These are phyloP conservation scores for Aspergillus carbonarius DNA, from an alignment of 2,329 filamentous ascomycete genomes.

Conservation along the genomic window DNA sequence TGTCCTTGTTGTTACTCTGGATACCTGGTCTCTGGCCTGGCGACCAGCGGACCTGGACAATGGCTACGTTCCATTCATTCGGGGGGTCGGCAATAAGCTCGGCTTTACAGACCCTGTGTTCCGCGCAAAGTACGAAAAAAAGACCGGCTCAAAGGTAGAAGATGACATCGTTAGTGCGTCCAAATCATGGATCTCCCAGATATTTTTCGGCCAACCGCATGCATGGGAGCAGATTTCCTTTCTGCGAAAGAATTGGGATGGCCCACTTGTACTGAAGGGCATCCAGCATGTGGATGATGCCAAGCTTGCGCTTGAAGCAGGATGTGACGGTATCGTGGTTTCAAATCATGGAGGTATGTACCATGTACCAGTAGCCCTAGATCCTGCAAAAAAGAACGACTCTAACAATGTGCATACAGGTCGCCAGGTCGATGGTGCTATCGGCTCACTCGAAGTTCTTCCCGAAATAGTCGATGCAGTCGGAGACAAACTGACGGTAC, in stretches of 20 bases:
- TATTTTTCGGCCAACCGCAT: conserved; percentile 55
- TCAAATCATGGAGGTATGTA: conserved; percentile 52
- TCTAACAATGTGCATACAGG: conserved; percentile 21
- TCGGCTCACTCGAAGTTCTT: conserved; percentile 54
- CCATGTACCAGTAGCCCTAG: background rate
- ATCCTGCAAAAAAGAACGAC: background rate
- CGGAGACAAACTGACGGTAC: conserved; percentile 46
- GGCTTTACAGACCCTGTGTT: conserved; percentile 70
- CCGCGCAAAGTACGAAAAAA: conserved; percentile 54
- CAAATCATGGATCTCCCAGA: conserved; percentile 52
- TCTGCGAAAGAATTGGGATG: conserved; percentile 61
- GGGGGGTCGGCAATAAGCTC: conserved; percentile 58
- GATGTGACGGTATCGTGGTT: conserved; percentile 52
- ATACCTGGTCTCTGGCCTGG: conserved; percentile 68
- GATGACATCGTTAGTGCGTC: conserved; percentile 53
- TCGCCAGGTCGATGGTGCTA: conserved; percentile 53
- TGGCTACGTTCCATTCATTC: conserved; percentile 55
- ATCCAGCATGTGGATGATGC: conserved; percentile 55
- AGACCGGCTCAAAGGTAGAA: conserved; percentile 47
- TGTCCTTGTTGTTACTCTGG: conserved; percentile 69
- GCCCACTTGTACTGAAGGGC: conserved; percentile 64
- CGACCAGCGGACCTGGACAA: conserved; percentile 66
- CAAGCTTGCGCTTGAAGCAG: conserved; percentile 43
- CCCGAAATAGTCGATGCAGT: conserved; percentile 63
- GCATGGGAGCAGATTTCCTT: conserved; percentile 63